Evolutionary conservation across 192 early-diverging fungal species (phyloP).

Genomic region (Backusella sp.): DNA sequence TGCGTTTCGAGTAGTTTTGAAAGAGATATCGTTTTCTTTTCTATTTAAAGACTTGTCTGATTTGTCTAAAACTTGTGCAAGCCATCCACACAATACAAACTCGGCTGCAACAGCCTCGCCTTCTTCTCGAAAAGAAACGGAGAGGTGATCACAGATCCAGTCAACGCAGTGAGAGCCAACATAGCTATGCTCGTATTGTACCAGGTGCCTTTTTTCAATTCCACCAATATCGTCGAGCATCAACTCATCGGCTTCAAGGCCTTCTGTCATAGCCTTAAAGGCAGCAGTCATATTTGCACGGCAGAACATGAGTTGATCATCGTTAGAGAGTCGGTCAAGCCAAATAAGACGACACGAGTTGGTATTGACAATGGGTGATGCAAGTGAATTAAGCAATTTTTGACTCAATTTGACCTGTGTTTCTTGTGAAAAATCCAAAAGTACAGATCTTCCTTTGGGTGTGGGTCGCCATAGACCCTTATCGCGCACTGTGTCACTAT

Average conservation of each 20-base stretch:
- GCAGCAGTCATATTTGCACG: slow-evolving; percentile 35
- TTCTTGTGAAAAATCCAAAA: slow-evolving; percentile 13
- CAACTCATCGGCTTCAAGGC: slow-evolving; percentile 25
- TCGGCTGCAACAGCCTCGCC: slow-evolving; percentile 42
- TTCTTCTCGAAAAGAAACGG: slow-evolving; percentile 46
- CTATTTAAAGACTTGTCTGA: neutral
- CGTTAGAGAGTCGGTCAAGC: slow-evolving; percentile 30
- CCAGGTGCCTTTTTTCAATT: neutral
- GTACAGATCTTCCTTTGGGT: slow-evolving; percentile 43
- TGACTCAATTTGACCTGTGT: slow-evolving; percentile 30
- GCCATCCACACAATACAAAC: slow-evolving; percentile 43
- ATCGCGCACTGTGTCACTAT: slow-evolving; percentile 41
- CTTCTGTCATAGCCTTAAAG: slow-evolving; percentile 44
- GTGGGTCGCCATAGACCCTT: slow-evolving; percentile 44
- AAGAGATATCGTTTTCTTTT: neutral
- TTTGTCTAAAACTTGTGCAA: slow-evolving; percentile 32
- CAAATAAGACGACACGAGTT: neutral
- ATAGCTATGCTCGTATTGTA: neutral
- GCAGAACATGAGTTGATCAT: slow-evolving; percentile 40
- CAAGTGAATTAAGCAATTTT: neutral
- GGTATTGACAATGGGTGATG: neutral
- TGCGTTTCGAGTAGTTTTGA: neutral
- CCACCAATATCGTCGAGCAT: slow-evolving; percentile 16
- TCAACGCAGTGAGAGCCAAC: slow-evolving; percentile 19
- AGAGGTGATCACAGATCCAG: slow-evolving; percentile 47